Base-by-base conservation (phyloP, 2,329 filamentous ascomycete genomes). In the Xylaria sp. region DNA sequence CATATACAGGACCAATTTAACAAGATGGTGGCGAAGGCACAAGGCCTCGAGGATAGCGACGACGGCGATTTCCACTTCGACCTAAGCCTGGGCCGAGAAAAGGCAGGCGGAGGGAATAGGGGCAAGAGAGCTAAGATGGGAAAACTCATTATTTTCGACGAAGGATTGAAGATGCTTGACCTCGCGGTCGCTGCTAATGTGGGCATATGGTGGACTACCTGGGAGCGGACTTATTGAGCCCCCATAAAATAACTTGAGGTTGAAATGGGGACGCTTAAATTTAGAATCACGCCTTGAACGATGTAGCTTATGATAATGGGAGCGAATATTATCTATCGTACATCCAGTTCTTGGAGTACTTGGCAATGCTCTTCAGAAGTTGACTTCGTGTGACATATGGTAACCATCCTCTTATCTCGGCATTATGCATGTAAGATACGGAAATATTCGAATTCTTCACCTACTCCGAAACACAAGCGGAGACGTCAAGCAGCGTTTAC, bases 161-260 rank as follows among this genome's bases (percentile, higher is more conserved):
- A 97, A 75, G 96, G 96, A 0, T 82, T 97, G 72, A 97, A 97
- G 83, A 98, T 99, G 95, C 81, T 98, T 75, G 96, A 99, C 83
- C 80, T 99, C 67, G 84, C 97, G 0, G 93, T 99, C 21, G 93
- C 95, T 3, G 92, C 94, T 11, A 98, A 97, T 77, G 88, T 99
- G 81, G 93, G 92, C 0, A 83, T 98, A 17, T 99, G 94, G 93
- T 98, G 95, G 94, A 90, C 90, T 74, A 89, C 92, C 3, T 98
- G 94, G 87, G 91, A 93, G 74, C 85, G 82, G 75, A 84, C 72
- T n/a, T 71, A 65, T 47, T 71, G n/a, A 63, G 6, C n/a, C 54
- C 14, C 19, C 24, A 34, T 61, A 53, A 45, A 57, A 19, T n/a
- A 42, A 45, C 39, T 17, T 14, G 11, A 51, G 39, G 34, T 32